Evolutionary conservation across 371 early-diverging fungal species (phyloP), one percentile per base, ranked within the genome.

Genomic region (Haplosporangium sp.): DNA sequence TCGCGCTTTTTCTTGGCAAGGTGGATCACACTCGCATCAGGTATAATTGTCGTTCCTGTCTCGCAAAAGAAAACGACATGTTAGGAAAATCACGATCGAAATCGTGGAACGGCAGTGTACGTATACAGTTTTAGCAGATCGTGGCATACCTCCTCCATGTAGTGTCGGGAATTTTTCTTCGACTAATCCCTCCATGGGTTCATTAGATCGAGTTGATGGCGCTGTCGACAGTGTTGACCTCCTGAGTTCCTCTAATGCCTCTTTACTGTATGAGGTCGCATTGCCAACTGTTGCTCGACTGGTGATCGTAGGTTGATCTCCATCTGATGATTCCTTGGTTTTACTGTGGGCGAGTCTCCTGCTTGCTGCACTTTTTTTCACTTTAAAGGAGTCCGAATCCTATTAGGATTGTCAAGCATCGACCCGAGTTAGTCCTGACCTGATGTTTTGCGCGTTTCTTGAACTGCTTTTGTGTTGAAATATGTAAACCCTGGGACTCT

Each of bases 311-410:
- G 50, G 53, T 11, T 61, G 55, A 45, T 55, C 52, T 13, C 42
- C 8, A 11, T 42, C 43, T 38, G 59, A 20, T 21, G 53, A 37
- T 9, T 79, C 80, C 9, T 60, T 64, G 37, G 50, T 58, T 62
- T 62, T 64, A 55, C 53, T 65, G 41, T 64, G 62, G 4, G 66
- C 60, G 12, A 66, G 58, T 37, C 55, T 63, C 43, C 69, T 62
- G 51, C 77, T 79, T 4, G 73, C 69, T 0, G 73, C 55, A 29
- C 67, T 79, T 43, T 79, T 79, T 51, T 79, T 79, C 12, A 79
- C 59, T 45, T 72, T 73, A 68, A 76, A 76, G 7, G 67, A 55
- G 10, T 67, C 72, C 8, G 77, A 14, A 16, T 67, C 67, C 77
- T 76, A 61, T 37, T 23, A 0, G 20, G 6, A 29, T 7, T 2